phyloP scores from a whole-genome alignment of 495 filamentous ascomycete species.

The Neurospora sp. region DNA sequence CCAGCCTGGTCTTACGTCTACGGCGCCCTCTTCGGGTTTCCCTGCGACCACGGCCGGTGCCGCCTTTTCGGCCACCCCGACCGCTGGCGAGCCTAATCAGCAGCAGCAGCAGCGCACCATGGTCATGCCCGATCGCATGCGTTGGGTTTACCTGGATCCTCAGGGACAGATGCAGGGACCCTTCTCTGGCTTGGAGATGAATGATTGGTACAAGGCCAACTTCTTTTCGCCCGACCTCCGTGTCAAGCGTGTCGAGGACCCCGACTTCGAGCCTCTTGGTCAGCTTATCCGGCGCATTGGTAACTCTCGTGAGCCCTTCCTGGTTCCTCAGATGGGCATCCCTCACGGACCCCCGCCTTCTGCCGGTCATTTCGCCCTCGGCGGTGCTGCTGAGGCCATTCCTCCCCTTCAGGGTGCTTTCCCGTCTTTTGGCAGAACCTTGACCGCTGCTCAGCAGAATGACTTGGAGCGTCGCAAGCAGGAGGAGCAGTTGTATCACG shows the following conservation, averaged over 20 bases:
- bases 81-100: constrained; percentile 45
- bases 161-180: constrained; percentile 86
- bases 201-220: constrained; percentile 98
- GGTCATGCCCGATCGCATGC: constrained; percentile 99
- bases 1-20: constrained; percentile 22
- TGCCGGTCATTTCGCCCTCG: constrained; percentile 33
- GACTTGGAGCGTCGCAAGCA: constrained; percentile 92
- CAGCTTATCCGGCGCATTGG: constrained; percentile 92
- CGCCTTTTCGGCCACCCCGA: constrained; percentile 25
- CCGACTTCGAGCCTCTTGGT: constrained; percentile 91
- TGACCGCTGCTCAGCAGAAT: constrained; percentile 96
- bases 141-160: constrained; percentile 96
- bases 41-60: constrained; percentile 24
- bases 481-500: constrained; percentile 94
- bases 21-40: constrained; percentile 23
- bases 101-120: constrained; percentile 70
- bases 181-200: constrained; percentile 95
- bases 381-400: constrained; percentile 54
- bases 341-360: constrained; percentile 63
- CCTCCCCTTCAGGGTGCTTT: constrained; percentile 94
- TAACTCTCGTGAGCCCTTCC: constrained; percentile 92
- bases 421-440: constrained; percentile 92
- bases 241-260: constrained; percentile 87
- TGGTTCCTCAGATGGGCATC: constrained; percentile 93
- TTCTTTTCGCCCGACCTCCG: constrained; percentile 93